phyloP scores from a whole-genome alignment of 495 filamentous ascomycete genomes.

The Lindgomyces ingoldianus region DNA sequence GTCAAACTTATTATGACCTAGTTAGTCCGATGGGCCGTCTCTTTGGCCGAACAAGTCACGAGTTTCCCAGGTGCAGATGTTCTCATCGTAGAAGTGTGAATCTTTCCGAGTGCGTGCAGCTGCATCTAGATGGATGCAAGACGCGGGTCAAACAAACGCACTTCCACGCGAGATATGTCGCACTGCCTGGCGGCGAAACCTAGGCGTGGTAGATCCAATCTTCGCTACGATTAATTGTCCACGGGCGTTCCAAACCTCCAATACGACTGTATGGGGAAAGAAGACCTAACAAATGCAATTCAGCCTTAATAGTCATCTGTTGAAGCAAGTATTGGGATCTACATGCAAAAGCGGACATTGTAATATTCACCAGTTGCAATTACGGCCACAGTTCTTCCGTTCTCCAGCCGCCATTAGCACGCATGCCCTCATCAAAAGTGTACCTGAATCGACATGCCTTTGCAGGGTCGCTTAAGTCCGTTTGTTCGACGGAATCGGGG shows the following conservation, averaged over 20 bases:
- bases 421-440: constrained; percentile 51
- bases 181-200: constrained; percentile 23
- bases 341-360: neutral
- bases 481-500: constrained; percentile 75
- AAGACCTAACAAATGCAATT: constrained; percentile 10
- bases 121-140: constrained; percentile 21
- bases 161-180: constrained; percentile 24
- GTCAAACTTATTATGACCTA: neutral
- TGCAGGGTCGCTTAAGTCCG: constrained; percentile 69
- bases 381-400: constrained; percentile 78
- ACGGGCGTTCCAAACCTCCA: neutral
- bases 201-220: neutral
- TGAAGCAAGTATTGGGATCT: neutral
- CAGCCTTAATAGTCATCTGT: constrained; percentile 18
- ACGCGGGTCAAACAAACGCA: constrained; percentile 3
- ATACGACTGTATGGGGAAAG: too few species aligned
- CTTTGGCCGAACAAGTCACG: too few species aligned
- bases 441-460: constrained; percentile 68
- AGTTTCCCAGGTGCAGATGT: too few species aligned
- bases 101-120: constrained; percentile 10
- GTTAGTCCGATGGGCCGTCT: too few species aligned
- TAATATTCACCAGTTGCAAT: constrained; percentile 1
- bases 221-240: constrained; percentile 14
- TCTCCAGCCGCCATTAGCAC: constrained; percentile 63
- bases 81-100: too few species aligned